phyloP scores from a whole-genome alignment of 768 basidiomycete species.

The Termitomyces sp. region DNA sequence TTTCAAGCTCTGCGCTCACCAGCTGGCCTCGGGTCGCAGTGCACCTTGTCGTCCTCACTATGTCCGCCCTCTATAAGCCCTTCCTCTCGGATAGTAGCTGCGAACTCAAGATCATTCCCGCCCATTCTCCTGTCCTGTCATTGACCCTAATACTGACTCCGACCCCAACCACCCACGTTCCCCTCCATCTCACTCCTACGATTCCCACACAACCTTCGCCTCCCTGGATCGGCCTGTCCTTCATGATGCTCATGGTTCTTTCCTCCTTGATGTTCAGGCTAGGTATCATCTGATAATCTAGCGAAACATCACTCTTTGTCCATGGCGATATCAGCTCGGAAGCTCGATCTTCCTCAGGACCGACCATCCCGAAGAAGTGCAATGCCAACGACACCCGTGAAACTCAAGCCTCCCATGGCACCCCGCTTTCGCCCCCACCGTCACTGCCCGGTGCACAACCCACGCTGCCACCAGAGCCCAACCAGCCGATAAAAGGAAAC shows the following conservation, averaged over 20 bases:
- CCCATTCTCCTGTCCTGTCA: not conserved
- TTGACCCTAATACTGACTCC: not conserved
- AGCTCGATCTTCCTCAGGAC: not conserved
- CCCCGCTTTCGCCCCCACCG: not conserved
- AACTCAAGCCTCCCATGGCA: not conserved
- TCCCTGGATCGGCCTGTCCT: not conserved
- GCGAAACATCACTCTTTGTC: no score
- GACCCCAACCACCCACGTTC: not conserved
- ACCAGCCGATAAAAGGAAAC: not conserved
- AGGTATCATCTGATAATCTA: not conserved
- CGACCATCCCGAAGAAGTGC: not conserved
- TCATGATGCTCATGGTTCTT: not conserved
- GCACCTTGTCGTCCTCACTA: not conserved
- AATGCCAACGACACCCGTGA: not conserved
- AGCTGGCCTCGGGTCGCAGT: not conserved
- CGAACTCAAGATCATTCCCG: not conserved
- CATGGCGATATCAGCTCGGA: not conserved
- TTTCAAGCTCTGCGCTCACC: not conserved
- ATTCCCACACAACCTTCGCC: not conserved
- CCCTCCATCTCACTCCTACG: not conserved
- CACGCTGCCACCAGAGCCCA: not conserved
- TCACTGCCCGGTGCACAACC: not conserved
- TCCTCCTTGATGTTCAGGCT: not conserved
- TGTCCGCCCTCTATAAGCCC: not conserved
- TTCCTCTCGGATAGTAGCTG: not conserved